A percentile compares a stretch with the other conserved stretches of the same genome.
Conservation (phyloP, 148 eudicot genomes). For the Amaranthus palmeri region DNA sequence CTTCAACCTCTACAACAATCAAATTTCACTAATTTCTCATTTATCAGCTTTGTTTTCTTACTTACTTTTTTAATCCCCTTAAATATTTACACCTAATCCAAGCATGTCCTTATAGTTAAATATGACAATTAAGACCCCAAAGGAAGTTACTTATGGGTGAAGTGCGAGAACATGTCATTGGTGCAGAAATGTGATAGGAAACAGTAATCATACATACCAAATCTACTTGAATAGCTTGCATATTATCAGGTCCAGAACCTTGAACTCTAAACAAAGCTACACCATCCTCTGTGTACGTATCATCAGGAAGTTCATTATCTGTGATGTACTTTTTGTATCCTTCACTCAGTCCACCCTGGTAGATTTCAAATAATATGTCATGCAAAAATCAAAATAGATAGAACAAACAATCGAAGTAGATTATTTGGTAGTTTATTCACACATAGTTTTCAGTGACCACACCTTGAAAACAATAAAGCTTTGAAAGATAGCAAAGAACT, state of each 20-base stretch:
- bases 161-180: background rate
- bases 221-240: conserved; percentile 97
- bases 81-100: too few species aligned
- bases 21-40: too few species aligned
- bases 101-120: too few species aligned
- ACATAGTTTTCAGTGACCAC: conserved; percentile 13
- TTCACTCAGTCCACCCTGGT: conserved; percentile 79
- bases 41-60: too few species aligned
- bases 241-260: conserved; percentile 87
- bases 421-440: background rate
- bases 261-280: conserved; percentile 73
- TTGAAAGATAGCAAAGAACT: conserved; percentile 85
- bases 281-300: conserved; percentile 60
- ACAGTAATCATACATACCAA: conserved; percentile 36
- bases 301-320: conserved; percentile 59
- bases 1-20: too few species aligned
- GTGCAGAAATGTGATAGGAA: background rate
- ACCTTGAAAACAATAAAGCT: conserved; percentile 91
- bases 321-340: conserved; percentile 59
- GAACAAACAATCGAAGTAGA: background rate
- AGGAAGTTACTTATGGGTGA: too few species aligned
- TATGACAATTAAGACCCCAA: too few species aligned
- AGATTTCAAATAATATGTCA: conserved; percentile 11
- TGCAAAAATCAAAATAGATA: background rate
- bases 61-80: too few species aligned